Percentiles rank a stretch among this genome's conserved stretches.
Evolutionary conservation across 2,329 filamentous ascomycete species (phyloP).

Genomic region (Penicillium frequentans): DNA sequence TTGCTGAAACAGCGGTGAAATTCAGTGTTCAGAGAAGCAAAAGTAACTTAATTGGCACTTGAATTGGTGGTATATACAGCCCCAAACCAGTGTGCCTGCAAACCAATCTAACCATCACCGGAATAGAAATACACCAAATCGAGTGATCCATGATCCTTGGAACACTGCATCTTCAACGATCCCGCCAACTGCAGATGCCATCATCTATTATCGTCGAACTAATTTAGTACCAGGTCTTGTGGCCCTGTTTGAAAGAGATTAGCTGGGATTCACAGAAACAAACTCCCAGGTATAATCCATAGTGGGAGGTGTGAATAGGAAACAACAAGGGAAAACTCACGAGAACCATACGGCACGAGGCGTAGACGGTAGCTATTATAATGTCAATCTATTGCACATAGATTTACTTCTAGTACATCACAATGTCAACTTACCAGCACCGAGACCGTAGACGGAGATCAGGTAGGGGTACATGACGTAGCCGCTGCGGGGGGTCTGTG

Average conservation of each 20-base stretch:
- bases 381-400: constrained; percentile 5
- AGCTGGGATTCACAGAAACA: constrained; percentile 13
- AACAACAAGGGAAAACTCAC: constrained; percentile 29
- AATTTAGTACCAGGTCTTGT: constrained; percentile 59
- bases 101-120: constrained; percentile 27
- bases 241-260: constrained; percentile 46
- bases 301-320: neutral
- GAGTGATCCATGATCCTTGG: constrained; percentile 8
- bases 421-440: constrained; percentile 45
- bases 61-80: constrained; percentile 40
- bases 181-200: constrained; percentile 1
- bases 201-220: constrained; percentile 20
- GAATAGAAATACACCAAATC: constrained; percentile 39
- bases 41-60: constrained; percentile 32
- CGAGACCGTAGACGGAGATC: constrained; percentile 49
- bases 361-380: constrained; percentile 37
- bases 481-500: constrained; percentile 55
- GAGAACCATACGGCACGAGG: constrained; percentile 46
- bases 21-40: constrained; percentile 14
- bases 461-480: constrained; percentile 64
- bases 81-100: constrained; percentile 28
- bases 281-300: neutral
- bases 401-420: neutral
- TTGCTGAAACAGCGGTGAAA: neutral
- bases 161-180: constrained; percentile 11